phyloP scores from a whole-genome alignment of 164 flowering plant genomes.

The Stephania yunnanensis region DNA sequence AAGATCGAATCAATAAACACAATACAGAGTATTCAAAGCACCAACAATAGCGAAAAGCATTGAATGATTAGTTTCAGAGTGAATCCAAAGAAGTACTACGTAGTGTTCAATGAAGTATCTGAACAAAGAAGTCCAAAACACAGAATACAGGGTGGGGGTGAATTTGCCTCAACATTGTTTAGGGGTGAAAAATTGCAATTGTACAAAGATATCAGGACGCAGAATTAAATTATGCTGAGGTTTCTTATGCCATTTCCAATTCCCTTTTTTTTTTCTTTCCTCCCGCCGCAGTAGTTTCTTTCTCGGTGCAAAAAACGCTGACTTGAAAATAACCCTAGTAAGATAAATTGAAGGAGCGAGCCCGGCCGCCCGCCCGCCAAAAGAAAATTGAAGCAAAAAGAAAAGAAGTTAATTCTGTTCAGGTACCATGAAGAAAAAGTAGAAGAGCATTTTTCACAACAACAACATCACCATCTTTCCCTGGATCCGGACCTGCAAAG shows the following conservation, averaged over 20 bases:
- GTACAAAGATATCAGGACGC: conserved; percentile 31
- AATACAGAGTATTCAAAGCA: not conserved
- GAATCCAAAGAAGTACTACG: no score
- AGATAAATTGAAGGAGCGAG: not conserved
- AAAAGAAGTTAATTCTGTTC: conserved; percentile 9
- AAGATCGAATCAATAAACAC: not conserved
- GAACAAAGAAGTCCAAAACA: not conserved
- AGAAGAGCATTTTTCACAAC: conserved; percentile 11
- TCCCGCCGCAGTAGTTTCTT: not conserved
- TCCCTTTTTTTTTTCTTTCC: not conserved
- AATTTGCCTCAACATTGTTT: conserved; percentile 3
- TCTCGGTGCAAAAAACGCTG: conserved; percentile 18
- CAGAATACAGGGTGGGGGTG: not conserved
- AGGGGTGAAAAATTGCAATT: conserved; percentile 16
- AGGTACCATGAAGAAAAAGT: conserved; percentile 13
- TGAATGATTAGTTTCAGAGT: no score
- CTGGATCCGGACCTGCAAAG: conserved; percentile 49
- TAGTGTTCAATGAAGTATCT: no score
- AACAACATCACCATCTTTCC: conserved; percentile 55
- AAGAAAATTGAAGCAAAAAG: not conserved
- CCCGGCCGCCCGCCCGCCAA: not conserved
- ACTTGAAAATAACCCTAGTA: not conserved
- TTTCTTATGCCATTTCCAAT: conserved; percentile 10
- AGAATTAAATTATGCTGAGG: conserved; percentile 22
- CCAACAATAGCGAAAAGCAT: no score